Evolutionary conservation across 2,329 filamentous ascomycete species (phyloP).

Genomic region (Endoconidiophora laricicola): DNA sequence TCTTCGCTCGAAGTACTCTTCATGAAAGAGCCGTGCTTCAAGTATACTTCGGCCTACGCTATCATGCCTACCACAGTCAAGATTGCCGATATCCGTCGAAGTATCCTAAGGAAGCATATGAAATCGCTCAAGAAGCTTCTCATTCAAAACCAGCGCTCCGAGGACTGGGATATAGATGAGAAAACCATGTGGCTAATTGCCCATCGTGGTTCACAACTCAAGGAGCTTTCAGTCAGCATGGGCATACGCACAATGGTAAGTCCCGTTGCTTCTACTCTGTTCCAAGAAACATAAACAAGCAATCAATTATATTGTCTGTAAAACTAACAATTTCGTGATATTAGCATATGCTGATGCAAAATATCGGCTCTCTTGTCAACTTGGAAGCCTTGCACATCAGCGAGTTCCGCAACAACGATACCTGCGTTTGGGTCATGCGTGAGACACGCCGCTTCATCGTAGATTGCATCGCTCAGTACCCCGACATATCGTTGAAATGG

Average conservation of each 20-base stretch:
- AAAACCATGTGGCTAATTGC: conserved; percentile 39
- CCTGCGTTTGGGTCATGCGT: conserved; percentile 37
- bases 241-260: conserved; percentile 37
- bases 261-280: conserved; percentile 6
- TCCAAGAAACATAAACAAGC: not conserved
- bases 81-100: conserved; percentile 40
- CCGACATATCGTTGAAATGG: conserved; percentile 39
- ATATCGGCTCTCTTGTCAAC: conserved; percentile 28
- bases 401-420: conserved; percentile 37
- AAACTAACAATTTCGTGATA: not conserved
- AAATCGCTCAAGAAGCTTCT: conserved; percentile 36
- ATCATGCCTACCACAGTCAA: conserved; percentile 31
- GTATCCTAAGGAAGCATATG: conserved; percentile 42
- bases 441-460: conserved; percentile 42
- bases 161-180: conserved; percentile 40
- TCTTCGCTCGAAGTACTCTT: conserved; percentile 40
- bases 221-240: conserved; percentile 41
- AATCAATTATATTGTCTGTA: too few relatives aligned
- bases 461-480: conserved; percentile 39
- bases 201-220: conserved; percentile 29
- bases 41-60: conserved; percentile 30
- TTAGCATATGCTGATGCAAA: conserved; percentile 41
- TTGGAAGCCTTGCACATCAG: conserved; percentile 40
- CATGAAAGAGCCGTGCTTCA: conserved; percentile 36
- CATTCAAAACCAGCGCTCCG: conserved; percentile 37